phyloP scores from a whole-genome alignment of 352 stramenopile species.

The Globisporangium heterothallicum region DNA sequence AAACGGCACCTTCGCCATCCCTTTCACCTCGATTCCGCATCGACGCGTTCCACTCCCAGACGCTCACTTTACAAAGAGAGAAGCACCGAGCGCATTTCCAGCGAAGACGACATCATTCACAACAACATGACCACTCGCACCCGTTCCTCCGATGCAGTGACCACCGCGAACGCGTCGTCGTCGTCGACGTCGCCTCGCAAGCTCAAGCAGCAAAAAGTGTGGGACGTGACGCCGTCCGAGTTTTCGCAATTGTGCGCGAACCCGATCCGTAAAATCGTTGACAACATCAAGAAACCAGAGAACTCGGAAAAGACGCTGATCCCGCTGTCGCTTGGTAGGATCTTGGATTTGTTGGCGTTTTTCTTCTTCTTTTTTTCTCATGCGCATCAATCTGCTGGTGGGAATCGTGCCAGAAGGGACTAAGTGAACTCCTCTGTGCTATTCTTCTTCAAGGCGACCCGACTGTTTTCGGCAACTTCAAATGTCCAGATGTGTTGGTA shows the following conservation, averaged over 20 bases:
- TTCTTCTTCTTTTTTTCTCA: no score
- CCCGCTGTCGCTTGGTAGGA: constrained; percentile 85
- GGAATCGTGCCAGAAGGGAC: no score
- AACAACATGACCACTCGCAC: constrained; percentile 43
- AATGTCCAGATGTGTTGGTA: constrained; percentile 84
- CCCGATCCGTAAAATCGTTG: constrained; percentile 93
- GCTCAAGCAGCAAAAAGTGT: constrained; percentile 45
- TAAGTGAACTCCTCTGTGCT: no score
- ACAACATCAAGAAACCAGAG: constrained; percentile 90
- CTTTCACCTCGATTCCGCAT: not conserved
- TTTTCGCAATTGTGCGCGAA: constrained; percentile 79
- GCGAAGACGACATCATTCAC: no score
- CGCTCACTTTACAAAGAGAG: no score
- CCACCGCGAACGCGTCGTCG: constrained; percentile 13
- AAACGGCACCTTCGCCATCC: not conserved
- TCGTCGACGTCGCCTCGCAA: constrained; percentile 21
- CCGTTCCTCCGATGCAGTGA: constrained; percentile 20
- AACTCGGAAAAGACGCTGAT: constrained; percentile 89
- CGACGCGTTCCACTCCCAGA: no score
- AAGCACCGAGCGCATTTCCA: no score
- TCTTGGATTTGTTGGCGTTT: constrained; percentile 9
- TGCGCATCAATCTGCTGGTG: no score
- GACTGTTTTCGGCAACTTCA: constrained; percentile 91
- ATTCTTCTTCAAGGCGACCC: constrained; percentile 66
- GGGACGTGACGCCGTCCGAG: constrained; percentile 63